A percentile compares a stretch with the other conserved stretches of the same genome.
phyloP scores from a whole-genome alignment of 2,329 filamentous ascomycete genomes.

The Thelonectria blattea region DNA sequence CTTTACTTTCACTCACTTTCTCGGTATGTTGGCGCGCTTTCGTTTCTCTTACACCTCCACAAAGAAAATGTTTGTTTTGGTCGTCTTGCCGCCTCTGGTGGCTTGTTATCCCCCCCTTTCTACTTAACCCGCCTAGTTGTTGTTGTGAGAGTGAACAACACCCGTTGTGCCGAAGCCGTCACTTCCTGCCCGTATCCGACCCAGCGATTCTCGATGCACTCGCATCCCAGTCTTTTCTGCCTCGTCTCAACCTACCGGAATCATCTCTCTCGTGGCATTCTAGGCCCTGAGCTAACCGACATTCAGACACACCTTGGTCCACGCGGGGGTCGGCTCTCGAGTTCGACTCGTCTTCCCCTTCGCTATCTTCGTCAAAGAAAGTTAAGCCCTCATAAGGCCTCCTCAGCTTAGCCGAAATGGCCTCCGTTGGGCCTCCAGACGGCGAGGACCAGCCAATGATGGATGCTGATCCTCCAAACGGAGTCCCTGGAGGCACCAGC shows the following conservation, averaged over 20 bases:
- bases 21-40: constrained; percentile 15
- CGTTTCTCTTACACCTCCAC: not conserved
- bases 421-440: constrained; percentile 45
- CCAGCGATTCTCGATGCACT: not conserved
- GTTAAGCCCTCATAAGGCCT: not conserved
- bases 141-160: not conserved
- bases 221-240: not conserved
- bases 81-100: too few relatives aligned
- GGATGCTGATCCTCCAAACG: constrained; percentile 45
- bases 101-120: not conserved
- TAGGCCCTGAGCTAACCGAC: not conserved
- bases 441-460: constrained; percentile 52
- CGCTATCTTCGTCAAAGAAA: not conserved
- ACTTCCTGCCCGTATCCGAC: not conserved
- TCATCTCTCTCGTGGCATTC: not conserved
- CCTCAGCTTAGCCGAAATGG: constrained; percentile 6
- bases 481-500: constrained; percentile 24
- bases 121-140: not conserved
- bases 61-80: too few relatives aligned
- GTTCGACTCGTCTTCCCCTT: not conserved
- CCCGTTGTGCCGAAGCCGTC: not conserved
- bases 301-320: not conserved
- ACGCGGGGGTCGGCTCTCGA: not conserved
- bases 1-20: not conserved
- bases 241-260: not conserved